Evolutionary conservation across 768 basidiomycete species (phyloP).

Genomic region (Astraeus odoratus): DNA sequence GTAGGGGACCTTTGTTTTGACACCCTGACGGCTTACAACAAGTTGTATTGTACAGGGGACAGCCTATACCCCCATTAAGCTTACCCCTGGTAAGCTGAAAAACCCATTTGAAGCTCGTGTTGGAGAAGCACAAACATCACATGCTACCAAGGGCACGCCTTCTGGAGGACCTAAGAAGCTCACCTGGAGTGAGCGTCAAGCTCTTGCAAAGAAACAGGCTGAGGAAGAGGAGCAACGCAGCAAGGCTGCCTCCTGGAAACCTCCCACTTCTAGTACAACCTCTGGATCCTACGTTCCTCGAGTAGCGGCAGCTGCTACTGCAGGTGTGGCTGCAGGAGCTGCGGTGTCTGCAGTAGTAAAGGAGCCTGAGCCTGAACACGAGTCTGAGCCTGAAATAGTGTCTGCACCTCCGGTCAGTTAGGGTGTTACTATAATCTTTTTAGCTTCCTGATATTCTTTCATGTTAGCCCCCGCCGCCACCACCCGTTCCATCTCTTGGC

Average conservation of each 20-base stretch:
- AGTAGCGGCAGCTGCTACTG: slow-evolving; percentile 24
- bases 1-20: slow-evolving; percentile 22
- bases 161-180: slow-evolving; percentile 59
- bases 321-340: slow-evolving; percentile 26
- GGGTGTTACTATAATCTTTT: background rate
- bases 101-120: slow-evolving; percentile 65
- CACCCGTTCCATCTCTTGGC: slow-evolving; percentile 17
- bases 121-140: slow-evolving; percentile 26
- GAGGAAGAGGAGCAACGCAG: slow-evolving; percentile 73
- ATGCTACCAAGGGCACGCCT: slow-evolving; percentile 11
- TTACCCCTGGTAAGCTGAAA: slow-evolving; percentile 82
- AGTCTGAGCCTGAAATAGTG: slow-evolving; percentile 25
- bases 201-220: slow-evolving; percentile 77
- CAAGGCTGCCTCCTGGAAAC: slow-evolving; percentile 43
- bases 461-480: slow-evolving; percentile 26
- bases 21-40: background rate
- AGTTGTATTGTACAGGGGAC: slow-evolving; percentile 46
- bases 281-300: slow-evolving; percentile 31
- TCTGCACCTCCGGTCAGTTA: slow-evolving; percentile 22
- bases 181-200: slow-evolving; percentile 93
- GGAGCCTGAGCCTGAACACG: slow-evolving; percentile 26
- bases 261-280: slow-evolving; percentile 31
- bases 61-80: slow-evolving; percentile 79
- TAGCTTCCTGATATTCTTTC: slow-evolving; percentile 3
- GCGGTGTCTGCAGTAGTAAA: slow-evolving; percentile 19